Evolutionary conservation across 2,329 filamentous ascomycete genomes (phyloP).

Genomic region (Ampelomyces quisqualis): DNA sequence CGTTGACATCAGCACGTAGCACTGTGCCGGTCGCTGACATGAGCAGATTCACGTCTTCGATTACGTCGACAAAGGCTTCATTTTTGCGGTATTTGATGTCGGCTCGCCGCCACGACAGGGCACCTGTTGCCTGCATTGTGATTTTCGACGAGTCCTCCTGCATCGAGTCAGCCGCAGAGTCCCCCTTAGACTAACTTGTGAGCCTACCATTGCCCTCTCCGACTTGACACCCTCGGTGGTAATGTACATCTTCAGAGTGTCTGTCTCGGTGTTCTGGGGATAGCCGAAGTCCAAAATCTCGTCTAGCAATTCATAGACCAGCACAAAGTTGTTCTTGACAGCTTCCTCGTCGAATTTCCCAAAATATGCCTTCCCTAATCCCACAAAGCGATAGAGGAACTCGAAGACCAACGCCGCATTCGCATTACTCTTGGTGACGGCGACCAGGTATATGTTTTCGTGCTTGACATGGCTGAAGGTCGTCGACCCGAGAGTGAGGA

Average conservation of each 20-base stretch:
- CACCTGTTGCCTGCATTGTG: conserved; percentile 98
- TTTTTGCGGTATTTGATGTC: conserved; percentile 99
- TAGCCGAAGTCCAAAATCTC: conserved; percentile 99
- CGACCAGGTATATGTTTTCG: conserved; percentile 97
- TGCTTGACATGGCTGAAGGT: conserved; percentile 99
- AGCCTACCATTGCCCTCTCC: conserved; percentile 63
- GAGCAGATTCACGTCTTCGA: conserved; percentile 96
- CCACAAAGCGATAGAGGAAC: conserved; percentile 90
- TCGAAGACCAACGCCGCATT: conserved; percentile 98
- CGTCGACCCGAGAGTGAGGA: conserved; percentile 93
- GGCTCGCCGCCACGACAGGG: conserved; percentile 92
- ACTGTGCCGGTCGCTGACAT: conserved; percentile 98
- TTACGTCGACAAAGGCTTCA: conserved; percentile 98
- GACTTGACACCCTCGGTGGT: conserved; percentile 98
- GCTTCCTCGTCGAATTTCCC: conserved; percentile 99
- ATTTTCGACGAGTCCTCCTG: conserved; percentile 92
- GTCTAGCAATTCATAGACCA: conserved; percentile 95
- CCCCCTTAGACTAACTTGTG: not conserved
- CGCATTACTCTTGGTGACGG: conserved; percentile 97
- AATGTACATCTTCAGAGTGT: conserved; percentile 99
- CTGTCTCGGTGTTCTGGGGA: conserved; percentile 97
- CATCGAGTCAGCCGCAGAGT: conserved; percentile 16
- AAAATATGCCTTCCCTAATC: conserved; percentile 92
- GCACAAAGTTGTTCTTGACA: conserved; percentile 99
- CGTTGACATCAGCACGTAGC: conserved; percentile 91